Conservation (phyloP, 306 rosid genomes). For the Sechiopsis laciniata region DNA sequence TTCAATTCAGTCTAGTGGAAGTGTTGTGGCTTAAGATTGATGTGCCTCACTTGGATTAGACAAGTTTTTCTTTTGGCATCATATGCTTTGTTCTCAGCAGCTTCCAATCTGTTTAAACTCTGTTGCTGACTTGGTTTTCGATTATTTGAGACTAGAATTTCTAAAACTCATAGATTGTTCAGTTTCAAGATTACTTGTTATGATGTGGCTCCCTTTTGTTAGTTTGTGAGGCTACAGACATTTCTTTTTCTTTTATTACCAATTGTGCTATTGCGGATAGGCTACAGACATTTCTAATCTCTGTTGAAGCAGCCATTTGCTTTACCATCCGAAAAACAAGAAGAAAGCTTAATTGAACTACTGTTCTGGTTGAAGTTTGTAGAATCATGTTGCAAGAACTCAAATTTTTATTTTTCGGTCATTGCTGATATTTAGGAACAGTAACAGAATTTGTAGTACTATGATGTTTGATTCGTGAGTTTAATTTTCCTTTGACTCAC, state of each 20-base stretch:
- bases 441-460: background rate
- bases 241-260: no score
- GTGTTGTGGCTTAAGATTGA: background rate
- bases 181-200: background rate
- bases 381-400: conserved; percentile 5
- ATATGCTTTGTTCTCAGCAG: background rate
- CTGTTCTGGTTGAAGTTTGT: background rate
- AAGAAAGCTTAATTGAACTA: background rate
- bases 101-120: background rate
- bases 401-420: background rate
- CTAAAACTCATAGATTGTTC: background rate
- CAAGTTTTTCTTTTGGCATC: background rate
- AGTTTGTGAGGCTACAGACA: no score
- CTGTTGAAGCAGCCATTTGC: background rate
- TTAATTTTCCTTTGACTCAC: background rate
- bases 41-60: background rate
- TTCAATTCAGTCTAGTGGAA: background rate
- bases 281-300: no score
- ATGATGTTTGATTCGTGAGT: no score
- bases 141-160: background rate
- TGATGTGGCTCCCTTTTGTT: background rate
- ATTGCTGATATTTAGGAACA: background rate
- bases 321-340: background rate
- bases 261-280: no score
- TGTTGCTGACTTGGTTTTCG: background rate